phyloP scores from a whole-genome alignment of 495 filamentous ascomycete species.

The Penicillium malachiteum region DNA sequence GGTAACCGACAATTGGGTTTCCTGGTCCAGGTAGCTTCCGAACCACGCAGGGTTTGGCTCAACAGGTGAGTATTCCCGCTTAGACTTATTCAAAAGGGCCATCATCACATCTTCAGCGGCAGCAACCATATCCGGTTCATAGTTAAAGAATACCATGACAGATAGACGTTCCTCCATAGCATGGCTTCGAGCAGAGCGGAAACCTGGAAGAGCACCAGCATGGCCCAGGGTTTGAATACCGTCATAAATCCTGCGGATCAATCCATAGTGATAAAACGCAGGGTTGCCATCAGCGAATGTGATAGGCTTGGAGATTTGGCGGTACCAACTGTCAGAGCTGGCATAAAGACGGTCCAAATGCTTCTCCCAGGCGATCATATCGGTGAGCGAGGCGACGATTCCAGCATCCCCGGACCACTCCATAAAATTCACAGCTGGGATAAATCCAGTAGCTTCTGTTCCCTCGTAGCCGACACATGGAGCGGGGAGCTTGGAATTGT shows the following conservation, averaged over 20 bases:
- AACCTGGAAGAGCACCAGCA: slow-evolving; percentile 35
- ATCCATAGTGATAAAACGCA: slow-evolving; percentile 28
- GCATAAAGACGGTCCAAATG: slow-evolving; percentile 21
- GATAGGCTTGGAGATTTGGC: slow-evolving; percentile 10
- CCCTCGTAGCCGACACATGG: slow-evolving; percentile 38
- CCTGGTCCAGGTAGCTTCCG: slow-evolving; percentile 30
- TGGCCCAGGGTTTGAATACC: slow-evolving; percentile 26
- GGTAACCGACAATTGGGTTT: slow-evolving; percentile 22
- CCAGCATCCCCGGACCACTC: slow-evolving; percentile 40
- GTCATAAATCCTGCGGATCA: slow-evolving; percentile 13
- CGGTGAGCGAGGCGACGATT: slow-evolving; percentile 31
- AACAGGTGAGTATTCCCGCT: neutral
- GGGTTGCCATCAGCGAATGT: slow-evolving; percentile 22
- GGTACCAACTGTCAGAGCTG: slow-evolving; percentile 29
- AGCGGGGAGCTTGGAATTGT: slow-evolving; percentile 26
- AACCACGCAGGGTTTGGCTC: slow-evolving; percentile 14
- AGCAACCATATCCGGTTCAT: slow-evolving; percentile 19
- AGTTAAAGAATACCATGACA: slow-evolving; percentile 31
- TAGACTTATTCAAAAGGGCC: slow-evolving; percentile 12
- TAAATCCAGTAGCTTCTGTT: slow-evolving; percentile 19
- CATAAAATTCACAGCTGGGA: slow-evolving; percentile 25
- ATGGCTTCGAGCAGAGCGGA: slow-evolving; percentile 29
- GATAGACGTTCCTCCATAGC: slow-evolving; percentile 26
- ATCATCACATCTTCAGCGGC: slow-evolving; percentile 19
- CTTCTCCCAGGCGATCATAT: slow-evolving; percentile 38